Evolutionary conservation across 2,329 filamentous ascomycete genomes (phyloP).

Genomic region (Claviceps sp.): DNA sequence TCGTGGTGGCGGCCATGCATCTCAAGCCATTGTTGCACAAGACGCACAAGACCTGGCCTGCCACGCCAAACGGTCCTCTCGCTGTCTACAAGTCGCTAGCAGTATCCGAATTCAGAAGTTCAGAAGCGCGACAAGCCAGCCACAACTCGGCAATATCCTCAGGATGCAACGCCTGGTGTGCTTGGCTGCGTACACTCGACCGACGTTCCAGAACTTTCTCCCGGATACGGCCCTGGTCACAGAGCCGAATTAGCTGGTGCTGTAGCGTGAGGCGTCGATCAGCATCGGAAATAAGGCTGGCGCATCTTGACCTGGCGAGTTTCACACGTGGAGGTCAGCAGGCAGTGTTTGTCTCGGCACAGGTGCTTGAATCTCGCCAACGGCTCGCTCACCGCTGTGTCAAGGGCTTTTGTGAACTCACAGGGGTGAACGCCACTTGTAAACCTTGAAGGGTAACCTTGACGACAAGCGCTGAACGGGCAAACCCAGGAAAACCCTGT

Average conservation of each 20-base stretch:
- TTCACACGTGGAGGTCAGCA: not conserved
- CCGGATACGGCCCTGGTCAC: not conserved
- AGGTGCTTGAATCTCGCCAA: constrained; percentile 3
- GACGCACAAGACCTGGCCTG: constrained; percentile 1
- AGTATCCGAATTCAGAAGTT: constrained; percentile 5
- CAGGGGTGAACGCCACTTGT: not conserved
- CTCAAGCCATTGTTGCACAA: constrained; percentile 3
- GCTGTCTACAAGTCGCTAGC: constrained; percentile 5
- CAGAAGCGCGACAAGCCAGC: constrained; percentile 3
- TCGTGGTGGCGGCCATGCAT: constrained; percentile 2
- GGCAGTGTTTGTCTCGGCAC: constrained; percentile 2
- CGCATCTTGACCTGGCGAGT: not conserved
- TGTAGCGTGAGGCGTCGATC: not conserved
- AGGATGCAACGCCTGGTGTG: not conserved
- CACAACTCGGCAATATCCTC: not conserved
- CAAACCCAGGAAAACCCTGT: not conserved
- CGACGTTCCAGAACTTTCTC: constrained; percentile 2
- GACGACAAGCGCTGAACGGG: not conserved
- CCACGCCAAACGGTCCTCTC: constrained; percentile 3
- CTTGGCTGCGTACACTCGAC: not conserved
- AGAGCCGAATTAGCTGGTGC: not conserved
- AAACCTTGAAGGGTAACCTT: not conserved
- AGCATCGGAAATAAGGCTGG: not conserved
- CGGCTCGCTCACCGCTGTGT: not conserved
- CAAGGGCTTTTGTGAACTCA: not conserved